Conservation (phyloP, 2,329 filamentous ascomycete species). For the Tetracladium maxilliforme region DNA sequence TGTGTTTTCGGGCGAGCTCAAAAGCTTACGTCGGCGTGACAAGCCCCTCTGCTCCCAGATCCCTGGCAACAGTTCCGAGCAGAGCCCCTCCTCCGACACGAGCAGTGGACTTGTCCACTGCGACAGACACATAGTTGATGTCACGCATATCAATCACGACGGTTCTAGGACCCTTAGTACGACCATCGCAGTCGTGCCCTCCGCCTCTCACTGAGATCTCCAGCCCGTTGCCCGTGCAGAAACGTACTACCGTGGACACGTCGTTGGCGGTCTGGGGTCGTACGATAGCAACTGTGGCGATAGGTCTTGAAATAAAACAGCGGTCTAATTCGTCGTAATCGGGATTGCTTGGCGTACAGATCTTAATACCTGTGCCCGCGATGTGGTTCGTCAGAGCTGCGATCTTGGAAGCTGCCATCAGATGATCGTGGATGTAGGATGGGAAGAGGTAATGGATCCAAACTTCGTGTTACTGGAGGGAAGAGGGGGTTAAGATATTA, state of each 20-base stretch:
- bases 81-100: slow-evolving; percentile 20
- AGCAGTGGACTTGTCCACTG: slow-evolving; percentile 12
- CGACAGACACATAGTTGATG: slow-evolving; percentile 15
- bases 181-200: slow-evolving; percentile 19
- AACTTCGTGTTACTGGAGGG: too few relatives aligned
- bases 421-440: too few relatives aligned
- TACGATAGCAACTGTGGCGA: slow-evolving; percentile 11
- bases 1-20: background rate
- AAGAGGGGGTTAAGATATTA: too few relatives aligned
- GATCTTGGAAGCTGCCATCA: too few relatives aligned
- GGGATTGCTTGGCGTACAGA: too few relatives aligned
- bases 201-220: slow-evolving; percentile 13
- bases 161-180: slow-evolving; percentile 13
- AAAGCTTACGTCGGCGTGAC: slow-evolving; percentile 11
- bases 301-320: too few relatives aligned
- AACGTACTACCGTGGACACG: slow-evolving; percentile 9
- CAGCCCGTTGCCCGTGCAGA: slow-evolving; percentile 6
- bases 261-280: slow-evolving; percentile 12
- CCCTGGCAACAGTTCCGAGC: slow-evolving; percentile 10
- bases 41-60: slow-evolving; percentile 14
- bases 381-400: too few relatives aligned
- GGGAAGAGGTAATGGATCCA: too few relatives aligned
- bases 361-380: too few relatives aligned
- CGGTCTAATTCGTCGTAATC: too few relatives aligned
- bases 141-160: slow-evolving; percentile 22